These are phyloP conservation scores for Ministeria vibrans DNA, from an alignment of 78 protist genomes.

Conservation along the genomic window DNA sequence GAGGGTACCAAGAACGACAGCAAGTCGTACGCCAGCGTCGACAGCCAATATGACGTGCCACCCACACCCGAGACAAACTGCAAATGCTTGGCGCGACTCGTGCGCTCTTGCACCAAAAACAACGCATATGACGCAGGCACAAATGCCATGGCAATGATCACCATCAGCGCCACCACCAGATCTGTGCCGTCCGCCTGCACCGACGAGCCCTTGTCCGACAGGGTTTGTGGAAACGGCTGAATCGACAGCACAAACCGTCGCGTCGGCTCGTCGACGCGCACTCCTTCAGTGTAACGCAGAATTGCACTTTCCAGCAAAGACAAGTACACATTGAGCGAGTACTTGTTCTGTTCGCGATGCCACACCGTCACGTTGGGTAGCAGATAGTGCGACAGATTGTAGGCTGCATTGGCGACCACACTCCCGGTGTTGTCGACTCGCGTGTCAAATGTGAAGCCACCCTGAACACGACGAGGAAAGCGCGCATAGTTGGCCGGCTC, in stretches of 20 bases:
- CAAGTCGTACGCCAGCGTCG: neutral
- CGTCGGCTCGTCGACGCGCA: neutral
- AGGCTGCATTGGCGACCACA: too few species aligned
- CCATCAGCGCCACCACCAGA: neutral
- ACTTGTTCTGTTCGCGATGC: neutral
- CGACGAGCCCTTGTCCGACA: neutral
- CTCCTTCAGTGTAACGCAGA: neutral
- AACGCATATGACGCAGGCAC: slow-evolving; percentile 3
- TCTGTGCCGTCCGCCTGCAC: neutral
- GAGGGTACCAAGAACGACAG: neutral
- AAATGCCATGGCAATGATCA: slow-evolving; percentile 2
- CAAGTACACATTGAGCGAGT: neutral
- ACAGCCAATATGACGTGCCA: neutral
- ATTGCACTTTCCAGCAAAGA: neutral
- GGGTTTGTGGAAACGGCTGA: neutral
- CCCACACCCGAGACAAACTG: neutral
- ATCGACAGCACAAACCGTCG: neutral
- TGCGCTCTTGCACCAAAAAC: neutral
- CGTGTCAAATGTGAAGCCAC: neutral
- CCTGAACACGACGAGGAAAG: too few species aligned
- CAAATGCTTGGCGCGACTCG: neutral
- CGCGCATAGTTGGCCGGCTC: too few species aligned
- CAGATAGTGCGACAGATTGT: too few species aligned
- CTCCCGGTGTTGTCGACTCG: neutral
- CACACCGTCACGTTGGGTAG: neutral